phyloP scores from a whole-genome alignment of 139 green algal species.

The Chlorella vulgaris region DNA sequence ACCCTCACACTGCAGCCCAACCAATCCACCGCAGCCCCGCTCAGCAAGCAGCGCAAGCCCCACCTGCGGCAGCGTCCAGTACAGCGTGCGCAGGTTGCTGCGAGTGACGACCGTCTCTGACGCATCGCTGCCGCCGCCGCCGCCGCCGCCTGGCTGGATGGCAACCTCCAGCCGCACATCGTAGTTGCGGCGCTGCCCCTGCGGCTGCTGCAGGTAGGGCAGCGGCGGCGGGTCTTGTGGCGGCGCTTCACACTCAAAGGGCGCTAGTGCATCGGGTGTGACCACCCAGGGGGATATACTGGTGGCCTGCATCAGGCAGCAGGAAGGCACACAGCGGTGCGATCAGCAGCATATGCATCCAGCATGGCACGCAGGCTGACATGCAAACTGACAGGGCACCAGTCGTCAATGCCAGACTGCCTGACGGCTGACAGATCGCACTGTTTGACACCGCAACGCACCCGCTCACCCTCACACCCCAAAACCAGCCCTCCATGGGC shows the following conservation, averaged over 20 bases:
- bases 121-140: background rate
- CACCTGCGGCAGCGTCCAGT: slow-evolving; percentile 77
- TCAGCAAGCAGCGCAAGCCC: background rate
- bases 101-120: slow-evolving; percentile 50
- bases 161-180: slow-evolving; percentile 79
- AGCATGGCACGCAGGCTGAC: too few species aligned
- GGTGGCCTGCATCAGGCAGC: slow-evolving; percentile 64
- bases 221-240: slow-evolving; percentile 73
- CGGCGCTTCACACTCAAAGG: slow-evolving; percentile 69
- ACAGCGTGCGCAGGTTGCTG: slow-evolving; percentile 82
- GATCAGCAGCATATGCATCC: too few species aligned
- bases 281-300: slow-evolving; percentile 93
- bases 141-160: slow-evolving; percentile 35
- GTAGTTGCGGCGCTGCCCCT: slow-evolving; percentile 61
- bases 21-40: background rate
- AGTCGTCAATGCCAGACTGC: background rate
- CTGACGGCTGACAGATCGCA: too few species aligned
- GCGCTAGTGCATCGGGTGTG: slow-evolving; percentile 85
- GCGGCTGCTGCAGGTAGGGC: slow-evolving; percentile 72
- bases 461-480: too few species aligned
- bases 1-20: background rate
- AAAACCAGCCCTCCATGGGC: too few species aligned
- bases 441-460: too few species aligned
- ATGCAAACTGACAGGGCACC: too few species aligned
- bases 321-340: background rate